A percentile compares a stretch with the other conserved stretches of the same genome.
Conservation (phyloP, 495 filamentous ascomycete species). For the Aspergillus diversus region DNA sequence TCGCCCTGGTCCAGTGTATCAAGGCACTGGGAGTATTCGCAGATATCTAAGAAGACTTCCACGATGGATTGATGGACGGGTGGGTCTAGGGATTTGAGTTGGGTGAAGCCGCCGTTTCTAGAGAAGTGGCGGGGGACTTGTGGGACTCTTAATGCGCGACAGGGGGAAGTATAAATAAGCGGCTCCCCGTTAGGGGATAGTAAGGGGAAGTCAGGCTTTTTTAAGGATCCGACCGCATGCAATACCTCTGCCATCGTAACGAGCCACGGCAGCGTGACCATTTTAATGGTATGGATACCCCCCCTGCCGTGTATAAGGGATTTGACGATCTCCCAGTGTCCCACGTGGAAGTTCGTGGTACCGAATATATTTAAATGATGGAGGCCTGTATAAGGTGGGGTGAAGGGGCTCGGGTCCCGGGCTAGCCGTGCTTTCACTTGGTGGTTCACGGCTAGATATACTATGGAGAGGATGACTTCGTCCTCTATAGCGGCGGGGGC, state of each 20-base stretch:
- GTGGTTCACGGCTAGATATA: slow-evolving; percentile 8
- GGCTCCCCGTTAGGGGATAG: background rate
- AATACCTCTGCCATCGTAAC: background rate
- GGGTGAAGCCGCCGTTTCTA: slow-evolving; percentile 5
- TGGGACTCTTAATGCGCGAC: background rate
- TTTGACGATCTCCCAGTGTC: slow-evolving; percentile 2
- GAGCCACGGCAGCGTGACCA: slow-evolving; percentile 4
- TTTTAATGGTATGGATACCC: background rate
- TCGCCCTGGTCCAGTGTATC: background rate
- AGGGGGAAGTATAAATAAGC: background rate
- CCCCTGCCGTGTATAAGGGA: background rate
- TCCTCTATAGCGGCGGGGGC: background rate
- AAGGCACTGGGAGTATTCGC: slow-evolving; percentile 7
- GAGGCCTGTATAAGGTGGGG: background rate
- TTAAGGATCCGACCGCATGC: slow-evolving; percentile 1
- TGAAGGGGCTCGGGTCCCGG: slow-evolving; percentile 1
- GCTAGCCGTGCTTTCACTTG: background rate
- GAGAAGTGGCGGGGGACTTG: slow-evolving; percentile 1
- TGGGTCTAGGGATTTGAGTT: background rate
- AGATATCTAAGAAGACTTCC: background rate
- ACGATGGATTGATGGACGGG: background rate
- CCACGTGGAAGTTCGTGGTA: background rate
- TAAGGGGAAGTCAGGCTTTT: background rate
- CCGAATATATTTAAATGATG: slow-evolving; percentile 9
- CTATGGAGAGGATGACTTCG: background rate